Base-by-base conservation (phyloP, 2,329 filamentous ascomycete species). In the Penicillium sclerotiorum region DNA sequence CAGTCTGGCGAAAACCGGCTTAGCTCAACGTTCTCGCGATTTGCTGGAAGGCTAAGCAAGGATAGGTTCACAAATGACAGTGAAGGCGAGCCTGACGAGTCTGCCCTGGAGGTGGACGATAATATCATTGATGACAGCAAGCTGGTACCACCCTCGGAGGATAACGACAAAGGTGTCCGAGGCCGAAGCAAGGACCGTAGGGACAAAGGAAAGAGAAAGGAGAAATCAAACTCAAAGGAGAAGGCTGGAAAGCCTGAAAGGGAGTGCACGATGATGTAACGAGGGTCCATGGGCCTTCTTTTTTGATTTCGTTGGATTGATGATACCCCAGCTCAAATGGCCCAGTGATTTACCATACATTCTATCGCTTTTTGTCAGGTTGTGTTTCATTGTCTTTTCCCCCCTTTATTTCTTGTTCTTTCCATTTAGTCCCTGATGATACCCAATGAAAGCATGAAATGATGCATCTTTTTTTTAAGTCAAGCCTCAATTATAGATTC, bases 161-260 rank as follows among this genome's bases (percentile, higher is more conserved):
- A 44, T 38, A 68, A 59, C 30, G 63, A 62, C 11, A 66, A 59
- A 37, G 58, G 52, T 8, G 52, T 52, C 25, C 53, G 58, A 20
- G 58, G 45, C 20, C 58, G 57, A 32, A 56, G 47, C 12, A 65
- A 58, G 20, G 59, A 64, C 23, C 48, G 44, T 1, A 58, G 50
- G 21, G 32, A 42, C 15, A 66, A 61, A 41, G 63, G 61, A 6
- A 70, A 67, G 47, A 49, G 48, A 18, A 73, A 66, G 56, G 63
- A 64, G 32, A 67, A 68, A 44, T 62, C 63, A 30, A 67, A 68
- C 43, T 62, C 63, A 20, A 62, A 63, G 40, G 69, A 74, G 48
- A 73, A 66, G 59, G 63, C 57, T 41, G 61, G 56, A 36, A 67
- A 65, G 32, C 65, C 70, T 8, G 74, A 77, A 35, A 65, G 74